Base-by-base conservation (phyloP, 306 rosid species). In the Vicia sativa region DNA sequence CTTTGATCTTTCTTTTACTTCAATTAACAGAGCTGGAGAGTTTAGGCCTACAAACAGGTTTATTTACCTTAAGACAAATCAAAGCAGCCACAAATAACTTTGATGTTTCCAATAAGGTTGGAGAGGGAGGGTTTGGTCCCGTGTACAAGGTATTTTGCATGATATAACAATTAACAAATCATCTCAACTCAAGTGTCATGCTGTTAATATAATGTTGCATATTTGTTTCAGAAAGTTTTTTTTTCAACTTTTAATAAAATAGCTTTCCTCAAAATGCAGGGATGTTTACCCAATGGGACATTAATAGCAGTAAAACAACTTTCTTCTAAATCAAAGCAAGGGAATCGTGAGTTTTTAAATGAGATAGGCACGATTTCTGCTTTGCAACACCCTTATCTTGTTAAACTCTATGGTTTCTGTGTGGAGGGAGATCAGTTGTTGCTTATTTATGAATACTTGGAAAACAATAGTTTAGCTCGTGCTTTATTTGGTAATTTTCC, bases 281-380 rank as follows among this genome's bases (percentile, higher is more conserved):
- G 80, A 10, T 48, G 63, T 26, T 44, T 89, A 5, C 56, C 73
- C 3, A 75, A 89, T 77, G 92, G 89, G 28, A 61, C 84, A 37
- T 15, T 60, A 11, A 79, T 90, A 78, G 95, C 95, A 1, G 89
- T 85, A 1, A 87, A 90, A 63, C 85, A 80, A 38, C 89, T 90
- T 12, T 90, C 95, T 1, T 70, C 96, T 13, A 90, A 80, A 68
- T 90, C 96, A 48, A 80, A 67, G 34, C 95, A 90, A 80, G 91
- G 90, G 60, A 90, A 85, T 38, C 91, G 85, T 2, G 96, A 90
- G 74, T 90, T 87, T 28, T 29, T 90, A 31, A 85, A 67, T 2
- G 95, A 87, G 80, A 87, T 85, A 62, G 91, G 91, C 66, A 70
- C 87, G 87, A 90, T 87, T 50, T 90, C 91, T 14, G 87, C 87